Evolutionary conservation across 1,139 yeast species (phyloP).

Genomic region (Candida sp.): DNA sequence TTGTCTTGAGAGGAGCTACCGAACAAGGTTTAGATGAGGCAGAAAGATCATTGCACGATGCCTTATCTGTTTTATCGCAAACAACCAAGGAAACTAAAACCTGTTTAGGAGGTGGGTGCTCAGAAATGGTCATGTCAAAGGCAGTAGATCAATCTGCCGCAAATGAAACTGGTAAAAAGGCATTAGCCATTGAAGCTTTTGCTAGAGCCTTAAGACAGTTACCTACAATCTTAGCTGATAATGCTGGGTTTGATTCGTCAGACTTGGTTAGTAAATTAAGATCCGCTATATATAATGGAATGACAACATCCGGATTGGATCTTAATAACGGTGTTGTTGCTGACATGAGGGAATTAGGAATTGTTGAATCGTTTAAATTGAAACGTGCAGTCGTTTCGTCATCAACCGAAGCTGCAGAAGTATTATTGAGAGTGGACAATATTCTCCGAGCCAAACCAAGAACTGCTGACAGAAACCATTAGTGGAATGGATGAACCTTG

Average conservation of each 20-base stretch:
- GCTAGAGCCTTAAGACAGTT: conserved; percentile 92
- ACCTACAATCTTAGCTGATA: conserved; percentile 94
- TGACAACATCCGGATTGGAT: conserved; percentile 88
- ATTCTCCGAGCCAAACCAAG: conserved; percentile 96
- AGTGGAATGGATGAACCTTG: conserved; percentile 2
- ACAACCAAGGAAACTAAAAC: conserved; percentile 95
- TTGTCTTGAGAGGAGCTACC: conserved; percentile 95
- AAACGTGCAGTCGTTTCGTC: conserved; percentile 94
- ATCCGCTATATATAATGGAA: conserved; percentile 90
- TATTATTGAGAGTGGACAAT: conserved; percentile 90
- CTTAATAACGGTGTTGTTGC: conserved; percentile 79
- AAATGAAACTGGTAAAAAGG: conserved; percentile 89
- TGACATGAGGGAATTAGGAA: conserved; percentile 92
- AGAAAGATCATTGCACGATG: conserved; percentile 96
- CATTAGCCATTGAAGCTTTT: conserved; percentile 92
- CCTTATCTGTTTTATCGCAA: conserved; percentile 91
- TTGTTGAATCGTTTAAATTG: conserved; percentile 88
- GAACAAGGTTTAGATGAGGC: conserved; percentile 96
- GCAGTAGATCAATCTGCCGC: conserved; percentile 97
- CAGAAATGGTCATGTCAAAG: conserved; percentile 97
- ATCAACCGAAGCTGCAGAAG: conserved; percentile 97
- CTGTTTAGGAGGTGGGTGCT: conserved; percentile 96
- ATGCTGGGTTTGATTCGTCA: conserved; percentile 95
- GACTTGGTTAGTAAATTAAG: conserved; percentile 90
- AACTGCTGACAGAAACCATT: conserved; percentile 81